Percentiles rank a stretch among this genome's conserved stretches.
Conservation (phyloP, 2,329 filamentous ascomycete species). For the Fusarium ramigenum region DNA sequence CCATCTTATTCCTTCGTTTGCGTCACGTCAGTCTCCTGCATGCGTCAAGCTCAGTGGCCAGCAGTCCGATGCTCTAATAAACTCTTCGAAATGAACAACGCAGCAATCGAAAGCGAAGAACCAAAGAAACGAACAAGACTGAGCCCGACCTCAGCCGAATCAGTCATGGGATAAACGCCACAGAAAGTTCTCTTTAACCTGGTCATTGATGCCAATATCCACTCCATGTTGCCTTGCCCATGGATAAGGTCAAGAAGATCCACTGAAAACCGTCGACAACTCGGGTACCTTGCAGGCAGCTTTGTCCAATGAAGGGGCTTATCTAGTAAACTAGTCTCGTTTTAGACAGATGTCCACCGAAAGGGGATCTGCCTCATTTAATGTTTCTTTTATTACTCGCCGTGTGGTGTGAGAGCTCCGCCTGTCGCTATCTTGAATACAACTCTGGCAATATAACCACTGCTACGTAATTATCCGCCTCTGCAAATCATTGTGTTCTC, state of each 20-base stretch:
- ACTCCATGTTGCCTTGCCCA: neutral
- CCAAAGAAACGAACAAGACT: conserved; percentile 21
- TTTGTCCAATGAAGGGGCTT: conserved; percentile 22
- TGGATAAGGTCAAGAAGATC: conserved; percentile 11
- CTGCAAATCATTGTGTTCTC: conserved; percentile 22
- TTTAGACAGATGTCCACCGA: conserved; percentile 24
- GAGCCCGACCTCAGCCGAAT: conserved; percentile 17
- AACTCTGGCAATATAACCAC: neutral
- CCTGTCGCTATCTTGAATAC: conserved; percentile 33
- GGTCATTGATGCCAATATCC: conserved; percentile 5
- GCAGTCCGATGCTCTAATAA: neutral
- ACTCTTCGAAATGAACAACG: conserved; percentile 21
- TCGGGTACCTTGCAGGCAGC: conserved; percentile 38
- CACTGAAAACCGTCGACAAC: conserved; percentile 29
- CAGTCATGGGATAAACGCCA: conserved; percentile 32
- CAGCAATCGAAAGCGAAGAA: conserved; percentile 11
- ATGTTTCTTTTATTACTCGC: conserved; percentile 31
- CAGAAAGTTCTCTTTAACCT: conserved; percentile 12
- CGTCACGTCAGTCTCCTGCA: conserved; percentile 1
- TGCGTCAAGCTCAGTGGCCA: conserved; percentile 17
- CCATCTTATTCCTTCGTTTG: conserved; percentile 10
- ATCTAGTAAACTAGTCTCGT: conserved; percentile 22
- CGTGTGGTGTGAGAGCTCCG: conserved; percentile 23
- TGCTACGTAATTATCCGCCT: conserved; percentile 20
- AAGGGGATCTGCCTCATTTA: conserved; percentile 43